Percentiles rank a stretch among this genome's conserved stretches.
phyloP scores from a whole-genome alignment of 129 eudicot species.

The Artemisia annua region DNA sequence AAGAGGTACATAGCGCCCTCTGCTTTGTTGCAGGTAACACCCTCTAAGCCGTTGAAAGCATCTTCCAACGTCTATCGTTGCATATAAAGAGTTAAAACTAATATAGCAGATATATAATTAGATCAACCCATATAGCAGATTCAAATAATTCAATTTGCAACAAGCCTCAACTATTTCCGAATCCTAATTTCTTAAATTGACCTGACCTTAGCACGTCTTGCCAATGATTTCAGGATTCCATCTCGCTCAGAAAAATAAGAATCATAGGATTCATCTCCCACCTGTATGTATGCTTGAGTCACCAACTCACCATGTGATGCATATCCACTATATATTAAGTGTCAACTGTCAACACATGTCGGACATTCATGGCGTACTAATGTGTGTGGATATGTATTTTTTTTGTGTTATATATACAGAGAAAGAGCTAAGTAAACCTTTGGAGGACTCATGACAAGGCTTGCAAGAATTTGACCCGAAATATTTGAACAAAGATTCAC shows the following conservation, averaged over 20 bases:
- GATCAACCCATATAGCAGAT: too few relatives aligned
- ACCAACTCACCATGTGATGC: not conserved
- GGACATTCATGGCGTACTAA: not conserved
- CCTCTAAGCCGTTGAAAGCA: conserved; percentile 78
- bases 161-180: not conserved
- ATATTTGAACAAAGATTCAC: conserved; percentile 91
- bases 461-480: conserved; percentile 92
- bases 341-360: too few relatives aligned
- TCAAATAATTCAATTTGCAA: not conserved
- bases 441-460: conserved; percentile 87
- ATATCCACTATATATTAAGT: not conserved
- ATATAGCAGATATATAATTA: not conserved
- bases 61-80: conserved; percentile 67
- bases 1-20: conserved; percentile 97
- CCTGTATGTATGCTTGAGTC: conserved; percentile 42
- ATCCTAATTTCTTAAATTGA: not conserved
- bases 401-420: not conserved
- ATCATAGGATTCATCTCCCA: conserved; percentile 91
- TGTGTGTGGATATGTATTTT: not conserved
- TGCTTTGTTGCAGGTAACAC: conserved; percentile 83
- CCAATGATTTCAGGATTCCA: conserved; percentile 76
- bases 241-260: conserved; percentile 66
- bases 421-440: conserved; percentile 43
- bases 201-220: conserved; percentile 93
- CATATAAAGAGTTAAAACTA: not conserved